Percentiles rank a stretch among this genome's conserved stretches.
phyloP scores from a whole-genome alignment of 2,329 filamentous ascomycete species.

The Eurotiales sp. region DNA sequence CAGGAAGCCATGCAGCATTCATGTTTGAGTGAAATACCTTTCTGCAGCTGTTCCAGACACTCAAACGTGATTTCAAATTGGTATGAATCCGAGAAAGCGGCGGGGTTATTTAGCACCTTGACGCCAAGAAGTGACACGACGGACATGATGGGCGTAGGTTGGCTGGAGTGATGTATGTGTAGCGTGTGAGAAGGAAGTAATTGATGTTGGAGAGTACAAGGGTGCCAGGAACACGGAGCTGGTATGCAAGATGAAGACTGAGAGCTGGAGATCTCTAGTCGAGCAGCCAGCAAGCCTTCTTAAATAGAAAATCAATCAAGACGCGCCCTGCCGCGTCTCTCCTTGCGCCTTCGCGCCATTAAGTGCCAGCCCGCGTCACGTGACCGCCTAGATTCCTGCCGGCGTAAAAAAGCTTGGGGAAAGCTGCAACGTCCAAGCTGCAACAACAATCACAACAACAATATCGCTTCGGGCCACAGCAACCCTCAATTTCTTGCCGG shows the following conservation, averaged over 20 bases:
- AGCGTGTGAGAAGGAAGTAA: neutral
- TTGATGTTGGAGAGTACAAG: neutral
- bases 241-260: neutral
- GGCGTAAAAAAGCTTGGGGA: neutral
- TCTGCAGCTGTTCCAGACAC: conserved; percentile 89
- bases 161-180: conserved; percentile 4
- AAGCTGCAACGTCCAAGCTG: neutral
- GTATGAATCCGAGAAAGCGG: conserved; percentile 87
- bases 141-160: conserved; percentile 64
- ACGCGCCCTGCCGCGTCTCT: conserved; percentile 9
- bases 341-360: conserved; percentile 9
- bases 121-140: conserved; percentile 94
- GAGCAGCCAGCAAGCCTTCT: conserved; percentile 8
- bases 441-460: neutral
- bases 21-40: conserved; percentile 55
- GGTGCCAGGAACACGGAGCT: neutral
- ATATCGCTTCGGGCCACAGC: too few species aligned
- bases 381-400: neutral
- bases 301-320: conserved; percentile 11
- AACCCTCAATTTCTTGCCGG: conserved; percentile 7
- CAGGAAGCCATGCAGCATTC: conserved; percentile 2
- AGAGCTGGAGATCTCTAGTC: neutral
- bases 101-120: conserved; percentile 94
- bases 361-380: neutral
- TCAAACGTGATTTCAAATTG: conserved; percentile 99